Conservation (phyloP, 768 basidiomycete species). For the Tremella fuciformis region DNA sequence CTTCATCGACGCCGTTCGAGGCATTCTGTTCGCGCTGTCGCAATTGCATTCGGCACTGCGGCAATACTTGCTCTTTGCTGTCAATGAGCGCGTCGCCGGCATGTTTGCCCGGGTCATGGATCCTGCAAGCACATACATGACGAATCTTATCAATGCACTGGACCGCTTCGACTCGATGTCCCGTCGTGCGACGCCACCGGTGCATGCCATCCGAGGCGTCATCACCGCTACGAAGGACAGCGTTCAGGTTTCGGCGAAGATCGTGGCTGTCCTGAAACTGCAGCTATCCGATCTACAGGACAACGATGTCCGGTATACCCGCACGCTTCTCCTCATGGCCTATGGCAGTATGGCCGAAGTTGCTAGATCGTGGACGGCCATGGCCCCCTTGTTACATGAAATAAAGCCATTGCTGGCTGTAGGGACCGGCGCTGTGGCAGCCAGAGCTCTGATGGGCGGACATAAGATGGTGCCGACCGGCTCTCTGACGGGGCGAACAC, state of each 20-base stretch:
- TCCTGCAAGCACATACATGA: conserved; percentile 76
- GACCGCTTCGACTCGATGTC: conserved; percentile 86
- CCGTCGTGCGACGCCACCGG: conserved; percentile 63
- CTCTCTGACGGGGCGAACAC: conserved; percentile 45
- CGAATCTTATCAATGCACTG: conserved; percentile 76
- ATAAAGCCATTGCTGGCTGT: conserved; percentile 63
- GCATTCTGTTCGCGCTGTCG: conserved; percentile 83
- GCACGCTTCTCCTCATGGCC: conserved; percentile 79
- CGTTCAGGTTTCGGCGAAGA: conserved; percentile 78
- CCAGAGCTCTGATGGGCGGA: conserved; percentile 20
- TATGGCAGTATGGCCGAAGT: conserved; percentile 89
- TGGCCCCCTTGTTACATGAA: conserved; percentile 68
- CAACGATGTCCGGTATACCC: conserved; percentile 74
- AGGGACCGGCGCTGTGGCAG: conserved; percentile 46
- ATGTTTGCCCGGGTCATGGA: conserved; percentile 80
- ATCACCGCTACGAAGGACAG: conserved; percentile 80
- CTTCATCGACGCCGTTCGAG: conserved; percentile 83
- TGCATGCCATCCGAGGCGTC: conserved; percentile 69
- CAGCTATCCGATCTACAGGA: conserved; percentile 65
- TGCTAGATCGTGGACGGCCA: conserved; percentile 74
- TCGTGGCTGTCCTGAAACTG: conserved; percentile 73
- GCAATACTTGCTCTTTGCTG: conserved; percentile 77
- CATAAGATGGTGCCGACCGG: conserved; percentile 48
- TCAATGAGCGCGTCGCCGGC: conserved; percentile 75
- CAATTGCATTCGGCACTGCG: conserved; percentile 86